Percentiles rank a stretch among this genome's conserved stretches.
These are phyloP conservation scores for Diophrys appendiculata DNA, from an alignment of 73 alveolate species.

Conservation along the genomic window DNA sequence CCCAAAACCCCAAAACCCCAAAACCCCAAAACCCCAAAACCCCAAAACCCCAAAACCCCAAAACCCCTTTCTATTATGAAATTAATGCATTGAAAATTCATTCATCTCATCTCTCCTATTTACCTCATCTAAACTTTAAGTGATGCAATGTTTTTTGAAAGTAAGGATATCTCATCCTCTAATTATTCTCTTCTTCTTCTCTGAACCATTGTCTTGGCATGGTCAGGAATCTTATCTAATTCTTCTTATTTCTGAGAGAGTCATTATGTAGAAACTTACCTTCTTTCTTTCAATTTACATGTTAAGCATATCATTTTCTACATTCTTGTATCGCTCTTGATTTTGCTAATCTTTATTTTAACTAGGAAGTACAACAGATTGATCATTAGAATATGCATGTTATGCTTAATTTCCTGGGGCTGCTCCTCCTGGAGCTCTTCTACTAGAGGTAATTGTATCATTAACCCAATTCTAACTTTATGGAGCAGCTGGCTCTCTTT, in stretches of 20 bases:
- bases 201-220: neutral
- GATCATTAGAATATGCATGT: neutral
- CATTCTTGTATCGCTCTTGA: neutral
- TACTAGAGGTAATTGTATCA: neutral
- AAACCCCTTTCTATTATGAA: no score
- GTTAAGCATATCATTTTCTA: neutral
- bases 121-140: no score
- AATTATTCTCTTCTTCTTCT: neutral
- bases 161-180: no score
- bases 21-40: no score
- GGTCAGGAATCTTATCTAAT: neutral
- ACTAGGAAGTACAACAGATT: no score
- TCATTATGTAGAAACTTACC: neutral
- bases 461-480: neutral
- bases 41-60: no score
- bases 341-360: neutral
- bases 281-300: neutral
- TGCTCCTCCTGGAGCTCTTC: neutral
- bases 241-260: neutral
- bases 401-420: neutral
- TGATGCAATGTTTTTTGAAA: no score
- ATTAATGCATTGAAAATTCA: no score
- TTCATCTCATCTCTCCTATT: no score
- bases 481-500: constrained; percentile 1
- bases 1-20: no score